Percentiles rank a stretch among this genome's conserved stretches.
phyloP scores from a whole-genome alignment of 2,329 filamentous ascomycete genomes.

The Colletotrichum higginsianum region DNA sequence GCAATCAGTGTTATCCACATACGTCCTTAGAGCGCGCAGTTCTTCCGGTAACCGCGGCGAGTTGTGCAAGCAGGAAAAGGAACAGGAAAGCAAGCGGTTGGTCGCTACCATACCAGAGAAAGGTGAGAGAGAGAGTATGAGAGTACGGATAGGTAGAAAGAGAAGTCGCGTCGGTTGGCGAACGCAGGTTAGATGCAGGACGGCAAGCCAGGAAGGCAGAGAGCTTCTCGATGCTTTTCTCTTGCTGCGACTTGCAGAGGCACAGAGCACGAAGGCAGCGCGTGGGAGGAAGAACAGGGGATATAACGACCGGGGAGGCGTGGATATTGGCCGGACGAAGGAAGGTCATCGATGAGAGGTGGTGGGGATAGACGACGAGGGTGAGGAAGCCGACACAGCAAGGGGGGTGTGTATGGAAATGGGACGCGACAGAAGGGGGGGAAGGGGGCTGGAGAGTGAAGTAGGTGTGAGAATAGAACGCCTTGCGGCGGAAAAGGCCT shows the following conservation, averaged over 20 bases:
- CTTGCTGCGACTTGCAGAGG: slow-evolving; percentile 39
- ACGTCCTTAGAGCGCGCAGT: slow-evolving; percentile 15
- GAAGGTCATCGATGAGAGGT: slow-evolving; percentile 4
- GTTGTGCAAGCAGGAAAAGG: slow-evolving; percentile 14
- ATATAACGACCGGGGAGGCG: slow-evolving; percentile 41
- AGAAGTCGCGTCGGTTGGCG: slow-evolving; percentile 6
- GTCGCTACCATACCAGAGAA: neutral
- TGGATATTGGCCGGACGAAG: slow-evolving; percentile 24
- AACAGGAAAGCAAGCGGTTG: neutral
- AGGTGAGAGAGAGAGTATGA: neutral
- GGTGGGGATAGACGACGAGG: slow-evolving; percentile 19
- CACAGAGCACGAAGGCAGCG: slow-evolving; percentile 20
- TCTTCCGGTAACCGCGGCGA: neutral
- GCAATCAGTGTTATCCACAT: slow-evolving; percentile 33
- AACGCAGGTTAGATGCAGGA: slow-evolving; percentile 20
- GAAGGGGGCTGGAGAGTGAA: slow-evolving; percentile 29
- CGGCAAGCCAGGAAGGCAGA: slow-evolving; percentile 8
- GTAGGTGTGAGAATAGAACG: slow-evolving; percentile 26
- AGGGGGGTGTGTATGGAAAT: neutral
- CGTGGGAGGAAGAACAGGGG: slow-evolving; percentile 36
- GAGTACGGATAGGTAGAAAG: neutral
- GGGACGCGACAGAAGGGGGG: slow-evolving; percentile 26
- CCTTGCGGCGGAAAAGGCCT: slow-evolving; percentile 17
- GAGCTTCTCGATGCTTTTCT: slow-evolving; percentile 41
- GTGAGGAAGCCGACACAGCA: slow-evolving; percentile 18